Conservation (phyloP, 257 asterid genomes). For the Echites panduratus region DNA sequence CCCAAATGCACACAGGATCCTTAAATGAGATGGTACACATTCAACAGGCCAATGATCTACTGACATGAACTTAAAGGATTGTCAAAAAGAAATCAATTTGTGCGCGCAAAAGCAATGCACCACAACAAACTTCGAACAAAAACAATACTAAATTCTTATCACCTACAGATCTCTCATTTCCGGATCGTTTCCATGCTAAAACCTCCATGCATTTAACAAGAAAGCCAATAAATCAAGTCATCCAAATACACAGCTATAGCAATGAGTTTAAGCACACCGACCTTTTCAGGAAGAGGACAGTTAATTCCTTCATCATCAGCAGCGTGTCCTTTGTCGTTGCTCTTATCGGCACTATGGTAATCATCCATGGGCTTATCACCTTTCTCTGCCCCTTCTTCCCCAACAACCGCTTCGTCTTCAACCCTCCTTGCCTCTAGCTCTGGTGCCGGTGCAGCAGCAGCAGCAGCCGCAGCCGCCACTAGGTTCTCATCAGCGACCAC, state of each 20-base stretch:
- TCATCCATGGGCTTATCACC: slow-evolving; percentile 57
- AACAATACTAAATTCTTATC: not conserved
- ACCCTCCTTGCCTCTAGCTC: slow-evolving; percentile 32
- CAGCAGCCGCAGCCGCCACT: slow-evolving; percentile 31
- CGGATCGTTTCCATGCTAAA: not conserved
- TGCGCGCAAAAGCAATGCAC: not conserved
- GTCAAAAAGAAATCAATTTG: not conserved
- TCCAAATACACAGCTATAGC: not conserved
- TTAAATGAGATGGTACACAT: not conserved
- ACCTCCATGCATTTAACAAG: not conserved
- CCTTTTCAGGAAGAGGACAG: slow-evolving; percentile 67
- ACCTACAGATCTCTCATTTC: not conserved
- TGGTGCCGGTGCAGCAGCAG: slow-evolving; percentile 12
- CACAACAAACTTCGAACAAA: not conserved
- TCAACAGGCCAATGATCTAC: not conserved
- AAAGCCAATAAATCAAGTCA: not conserved
- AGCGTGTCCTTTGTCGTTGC: slow-evolving; percentile 44
- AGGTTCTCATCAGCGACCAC: slow-evolving; percentile 35
- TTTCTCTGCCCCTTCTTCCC: slow-evolving; percentile 30
- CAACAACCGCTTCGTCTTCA: slow-evolving; percentile 24
- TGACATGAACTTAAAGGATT: not conserved
- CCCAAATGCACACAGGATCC: not conserved
- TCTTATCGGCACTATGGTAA: slow-evolving; percentile 40
- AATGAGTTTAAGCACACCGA: slow-evolving; percentile 15
- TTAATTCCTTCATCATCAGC: slow-evolving; percentile 53